Evolutionary conservation across 495 filamentous ascomycete species (phyloP).

Genomic region (Tuber melanosporum): DNA sequence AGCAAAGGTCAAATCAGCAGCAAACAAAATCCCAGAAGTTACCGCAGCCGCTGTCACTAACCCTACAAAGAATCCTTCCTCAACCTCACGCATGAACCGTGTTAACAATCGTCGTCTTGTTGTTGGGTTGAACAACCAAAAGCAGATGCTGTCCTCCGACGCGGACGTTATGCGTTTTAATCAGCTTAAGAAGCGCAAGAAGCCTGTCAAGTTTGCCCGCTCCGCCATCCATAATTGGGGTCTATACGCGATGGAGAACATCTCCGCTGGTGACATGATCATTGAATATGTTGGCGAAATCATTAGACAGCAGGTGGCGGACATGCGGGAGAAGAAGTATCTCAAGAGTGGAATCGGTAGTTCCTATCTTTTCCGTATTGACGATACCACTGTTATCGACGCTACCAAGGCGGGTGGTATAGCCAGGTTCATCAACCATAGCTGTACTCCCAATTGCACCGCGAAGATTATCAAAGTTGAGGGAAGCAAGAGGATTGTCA

Average conservation of each 20-base stretch:
- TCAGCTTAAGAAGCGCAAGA: slow-evolving; percentile 98
- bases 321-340: slow-evolving; percentile 85
- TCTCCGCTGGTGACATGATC: slow-evolving; percentile 97
- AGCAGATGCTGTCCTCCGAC: slow-evolving; percentile 76
- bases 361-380: slow-evolving; percentile 95
- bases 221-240: slow-evolving; percentile 99
- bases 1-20: slow-evolving; percentile 65
- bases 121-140: slow-evolving; percentile 89
- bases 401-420: slow-evolving; percentile 98
- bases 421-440: slow-evolving; percentile 98
- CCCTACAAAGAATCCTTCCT: slow-evolving; percentile 39
- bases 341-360: slow-evolving; percentile 94
- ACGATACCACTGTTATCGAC: slow-evolving; percentile 95
- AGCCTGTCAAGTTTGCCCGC: slow-evolving; percentile 93
- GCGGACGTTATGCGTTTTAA: slow-evolving; percentile 93
- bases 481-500: slow-evolving; percentile 97
- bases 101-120: slow-evolving; percentile 91
- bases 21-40: slow-evolving; percentile 52
- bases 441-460: slow-evolving; percentile 95
- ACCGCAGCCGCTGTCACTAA: slow-evolving; percentile 27
- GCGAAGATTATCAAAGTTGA: slow-evolving; percentile 99
- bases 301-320: slow-evolving; percentile 90
- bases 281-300: slow-evolving; percentile 99
- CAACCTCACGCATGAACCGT: slow-evolving; percentile 76
- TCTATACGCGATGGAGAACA: slow-evolving; percentile 94